Percentiles rank a stretch among this genome's conserved stretches.
Evolutionary conservation across 2,329 filamentous ascomycete species (phyloP).

Genomic region (Botrytis deweyae): DNA sequence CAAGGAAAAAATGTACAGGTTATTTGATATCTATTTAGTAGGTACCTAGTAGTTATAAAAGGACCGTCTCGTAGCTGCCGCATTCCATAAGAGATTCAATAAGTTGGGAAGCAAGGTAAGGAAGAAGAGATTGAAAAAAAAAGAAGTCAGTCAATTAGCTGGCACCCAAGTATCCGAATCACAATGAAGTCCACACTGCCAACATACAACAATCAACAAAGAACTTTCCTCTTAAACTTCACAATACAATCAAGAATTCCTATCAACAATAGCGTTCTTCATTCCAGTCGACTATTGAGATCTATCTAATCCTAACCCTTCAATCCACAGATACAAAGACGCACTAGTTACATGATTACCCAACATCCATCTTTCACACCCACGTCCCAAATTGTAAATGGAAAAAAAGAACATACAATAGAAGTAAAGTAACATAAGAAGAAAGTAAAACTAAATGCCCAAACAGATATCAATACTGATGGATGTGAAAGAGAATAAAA

Average conservation of each 20-base stretch:
- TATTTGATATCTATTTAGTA: background rate
- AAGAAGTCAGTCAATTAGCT: background rate
- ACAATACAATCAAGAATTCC: background rate
- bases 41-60: background rate
- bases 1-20: background rate
- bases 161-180: background rate
- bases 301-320: background rate
- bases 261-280: background rate
- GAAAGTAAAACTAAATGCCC: background rate
- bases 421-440: background rate
- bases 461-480: background rate
- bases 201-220: background rate
- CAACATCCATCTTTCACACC: background rate
- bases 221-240: background rate
- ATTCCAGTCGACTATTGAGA: background rate
- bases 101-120: background rate
- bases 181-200: background rate
- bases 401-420: background rate
- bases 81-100: background rate
- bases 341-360: background rate
- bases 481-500: background rate
- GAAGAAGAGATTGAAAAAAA: background rate
- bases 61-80: background rate
- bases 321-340: background rate
- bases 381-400: background rate